Base-by-base conservation (phyloP, 768 basidiomycete species). In the Myochromella boudieri region DNA sequence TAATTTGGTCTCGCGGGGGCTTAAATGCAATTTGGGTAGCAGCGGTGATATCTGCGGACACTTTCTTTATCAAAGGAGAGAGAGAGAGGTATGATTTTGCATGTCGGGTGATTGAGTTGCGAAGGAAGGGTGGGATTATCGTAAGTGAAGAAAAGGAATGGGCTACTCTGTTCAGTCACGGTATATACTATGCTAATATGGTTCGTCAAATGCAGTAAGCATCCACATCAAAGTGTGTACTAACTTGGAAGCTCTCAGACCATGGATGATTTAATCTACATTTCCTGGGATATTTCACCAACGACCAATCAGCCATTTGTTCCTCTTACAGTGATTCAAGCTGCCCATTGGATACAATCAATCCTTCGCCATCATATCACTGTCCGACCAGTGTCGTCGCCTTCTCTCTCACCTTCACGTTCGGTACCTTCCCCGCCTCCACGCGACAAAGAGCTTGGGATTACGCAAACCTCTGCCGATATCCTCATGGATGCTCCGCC, bases 141-240 rank as follows among this genome's bases (percentile, higher is more conserved):
- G 69, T 75, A 5, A 74, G 74, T 0, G 90, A 93, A 59, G 92
- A 95, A 61, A 63, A 53, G 32, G 77, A 85, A 53, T 90, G 87
- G 80, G 70, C 67, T 14, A 73, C 64, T 37, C 73, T 95, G 59
- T 95, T 97, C 59, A 66, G 74, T 32, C 68, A 79, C 20, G 87
- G 87, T 8, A 90, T 95, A 5, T 86, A 92, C 64, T 95, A 95
- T 61, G 69, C 77, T 4, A 91, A 94, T 60, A 88, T 95, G 87
- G 91, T 91, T 50, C 38, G 74, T 65, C 22, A 26, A 6, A n/a
- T 41, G 4, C 28, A 17, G 10, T 27, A 3, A 27, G 14, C 33
- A 15, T 38, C 29, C 24, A 28, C 22, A 20, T 10, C 21, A n/a
- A 15, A 14, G 7, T 21, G 28, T 32, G 15, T 27, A 24, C 44